Conservation (phyloP, 2,329 filamentous ascomycete species). For the Dryadomyces quercus-mongolicae region DNA sequence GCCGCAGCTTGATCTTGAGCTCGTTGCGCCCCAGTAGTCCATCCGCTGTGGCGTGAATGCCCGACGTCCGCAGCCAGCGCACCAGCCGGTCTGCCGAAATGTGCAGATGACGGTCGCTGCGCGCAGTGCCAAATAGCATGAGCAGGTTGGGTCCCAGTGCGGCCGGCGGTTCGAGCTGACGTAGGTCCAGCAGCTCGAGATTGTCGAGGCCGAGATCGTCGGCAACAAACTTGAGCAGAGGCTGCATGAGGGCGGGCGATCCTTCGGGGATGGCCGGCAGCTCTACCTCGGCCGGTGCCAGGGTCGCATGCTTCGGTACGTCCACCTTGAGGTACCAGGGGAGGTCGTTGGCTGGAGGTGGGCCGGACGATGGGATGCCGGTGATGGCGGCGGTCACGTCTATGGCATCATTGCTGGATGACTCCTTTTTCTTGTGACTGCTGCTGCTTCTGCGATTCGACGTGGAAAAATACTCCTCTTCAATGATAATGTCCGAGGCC, state of each 20-base stretch:
- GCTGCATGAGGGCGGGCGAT: slow-evolving; percentile 58
- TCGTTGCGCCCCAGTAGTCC: slow-evolving; percentile 84
- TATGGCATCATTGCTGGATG: too few relatives aligned
- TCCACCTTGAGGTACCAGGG: slow-evolving; percentile 79
- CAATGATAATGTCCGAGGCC: not conserved
- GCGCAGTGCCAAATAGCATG: slow-evolving; percentile 85
- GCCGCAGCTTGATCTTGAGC: slow-evolving; percentile 71
- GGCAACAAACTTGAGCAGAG: slow-evolving; percentile 66
- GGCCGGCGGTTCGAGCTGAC: slow-evolving; percentile 71
- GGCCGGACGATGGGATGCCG: too few relatives aligned
- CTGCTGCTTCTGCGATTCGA: too few relatives aligned
- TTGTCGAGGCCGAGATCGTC: slow-evolving; percentile 80
- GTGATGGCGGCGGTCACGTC: too few relatives aligned
- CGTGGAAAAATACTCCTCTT: not conserved
- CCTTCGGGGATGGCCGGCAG: slow-evolving; percentile 48
- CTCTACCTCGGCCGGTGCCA: slow-evolving; percentile 30
- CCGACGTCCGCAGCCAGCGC: slow-evolving; percentile 68
- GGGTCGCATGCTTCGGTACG: slow-evolving; percentile 37
- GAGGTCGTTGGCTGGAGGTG: not conserved
- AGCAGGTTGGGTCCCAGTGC: slow-evolving; percentile 79
- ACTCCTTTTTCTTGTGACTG: too few relatives aligned
- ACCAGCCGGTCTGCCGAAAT: slow-evolving; percentile 83
- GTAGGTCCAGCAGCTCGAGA: slow-evolving; percentile 69
- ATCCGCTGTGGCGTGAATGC: slow-evolving; percentile 67
- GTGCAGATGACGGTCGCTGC: slow-evolving; percentile 87